Evolutionary conservation across 148 eudicot species (phyloP).

Genomic region (Tetragonia tetragonoides): DNA sequence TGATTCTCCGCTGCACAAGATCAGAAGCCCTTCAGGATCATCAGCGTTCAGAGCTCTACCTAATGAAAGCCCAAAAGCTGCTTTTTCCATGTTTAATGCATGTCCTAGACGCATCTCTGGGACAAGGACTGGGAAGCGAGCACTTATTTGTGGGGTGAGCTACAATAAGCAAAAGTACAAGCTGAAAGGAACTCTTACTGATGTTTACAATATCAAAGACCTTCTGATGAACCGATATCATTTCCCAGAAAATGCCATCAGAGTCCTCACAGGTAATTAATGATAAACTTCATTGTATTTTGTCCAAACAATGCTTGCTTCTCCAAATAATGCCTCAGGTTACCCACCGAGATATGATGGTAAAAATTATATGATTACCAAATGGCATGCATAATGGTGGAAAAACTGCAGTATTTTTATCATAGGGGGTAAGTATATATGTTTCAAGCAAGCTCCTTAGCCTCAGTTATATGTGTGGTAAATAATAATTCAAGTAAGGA

Average conservation of each 20-base stretch:
- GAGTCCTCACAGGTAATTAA: conserved; percentile 57
- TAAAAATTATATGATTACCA: too few relatives aligned
- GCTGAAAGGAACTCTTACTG: conserved; percentile 59
- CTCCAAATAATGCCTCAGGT: not conserved
- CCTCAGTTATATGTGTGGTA: not conserved
- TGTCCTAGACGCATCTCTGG: conserved; percentile 29
- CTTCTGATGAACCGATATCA: conserved; percentile 38
- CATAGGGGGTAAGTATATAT: too few relatives aligned
- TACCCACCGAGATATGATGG: not conserved
- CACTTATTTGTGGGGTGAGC: conserved; percentile 73
- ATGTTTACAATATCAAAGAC: conserved; percentile 44
- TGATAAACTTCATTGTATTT: not conserved
- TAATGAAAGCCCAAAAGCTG: conserved; percentile 22
- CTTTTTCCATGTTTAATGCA: conserved; percentile 29
- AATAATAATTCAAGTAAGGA: too few relatives aligned
- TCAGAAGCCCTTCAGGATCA: conserved; percentile 16
- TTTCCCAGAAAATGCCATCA: conserved; percentile 42
- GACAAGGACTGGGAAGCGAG: conserved; percentile 37
- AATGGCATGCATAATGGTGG: too few relatives aligned
- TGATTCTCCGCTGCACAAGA: conserved; percentile 7
- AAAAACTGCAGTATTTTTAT: too few relatives aligned
- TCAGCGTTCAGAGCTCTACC: conserved; percentile 21
- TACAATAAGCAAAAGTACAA: conserved; percentile 44
- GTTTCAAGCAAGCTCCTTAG: not conserved
- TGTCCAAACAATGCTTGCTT: not conserved